Base-by-base conservation (phyloP, 2,329 filamentous ascomycete genomes). In the Neonectria magnoliae region DNA sequence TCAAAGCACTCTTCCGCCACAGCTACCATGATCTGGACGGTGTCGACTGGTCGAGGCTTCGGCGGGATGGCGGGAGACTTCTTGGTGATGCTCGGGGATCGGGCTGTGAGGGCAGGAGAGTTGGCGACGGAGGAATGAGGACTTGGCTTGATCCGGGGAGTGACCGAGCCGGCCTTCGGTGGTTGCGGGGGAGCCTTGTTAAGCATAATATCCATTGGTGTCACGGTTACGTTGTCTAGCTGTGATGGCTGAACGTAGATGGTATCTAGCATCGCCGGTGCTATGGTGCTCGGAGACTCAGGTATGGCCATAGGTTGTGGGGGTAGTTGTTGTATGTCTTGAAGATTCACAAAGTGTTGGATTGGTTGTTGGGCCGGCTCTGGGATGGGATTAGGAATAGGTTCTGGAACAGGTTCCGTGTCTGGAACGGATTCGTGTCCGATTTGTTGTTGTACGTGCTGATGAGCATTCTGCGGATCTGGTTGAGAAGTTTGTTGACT, bases 1-100 rank as follows among this genome's bases (percentile, higher is more conserved):
- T 81, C 81, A 57, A 94, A 88, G 71, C 92, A 93, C 69, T 95
- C 91, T 71, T 95, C 91, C 2, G 91, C 91, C 14, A 93, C 83
- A n/a, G 86, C 87, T 8, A 93, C 82, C 62, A 94, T 82, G 9
- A 94, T 80, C 2, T 89, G 81, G 3, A 87, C 81, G 1, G 84
- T 85, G 60, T 88, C 86, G 9, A 83, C 76, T 9, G 83, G 81
- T 4, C 79, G 76, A 8, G 78, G 74, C 66, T 81, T 81, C 5
- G 79, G 75, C 0, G 80, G 77, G 4, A 80, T 73, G 7, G 81
- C 80, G 2, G 83, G 81, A 2, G 81, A 83, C 55, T 76, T 79
- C 63, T 80, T 82, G 1, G 79, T 76, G 29, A 82, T 78, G 64
- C 78, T 79, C 1, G 81, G 79, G 3, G 80, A 82, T 33, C 77